Evolutionary conservation across 2,329 filamentous ascomycete genomes (phyloP).

Genomic region (Cytospora schulzeri): DNA sequence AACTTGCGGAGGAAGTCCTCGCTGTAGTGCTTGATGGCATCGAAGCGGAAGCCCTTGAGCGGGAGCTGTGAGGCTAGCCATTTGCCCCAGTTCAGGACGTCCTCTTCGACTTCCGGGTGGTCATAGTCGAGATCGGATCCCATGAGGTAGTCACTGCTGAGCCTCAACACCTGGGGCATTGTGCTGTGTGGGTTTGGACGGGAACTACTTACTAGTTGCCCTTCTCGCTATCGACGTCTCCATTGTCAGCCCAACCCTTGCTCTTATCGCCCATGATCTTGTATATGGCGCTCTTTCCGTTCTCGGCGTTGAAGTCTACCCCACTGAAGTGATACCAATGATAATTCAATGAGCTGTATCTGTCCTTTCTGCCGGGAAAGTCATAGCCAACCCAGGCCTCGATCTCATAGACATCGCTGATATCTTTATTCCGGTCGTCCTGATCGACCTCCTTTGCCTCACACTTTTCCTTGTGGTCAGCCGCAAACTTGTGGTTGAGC

Average conservation of each 20-base stretch:
- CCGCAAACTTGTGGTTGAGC: slow-evolving; percentile 74
- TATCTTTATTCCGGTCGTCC: slow-evolving; percentile 59
- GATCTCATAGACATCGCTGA: slow-evolving; percentile 63
- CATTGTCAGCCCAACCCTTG: slow-evolving; percentile 65
- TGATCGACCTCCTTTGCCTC: slow-evolving; percentile 64
- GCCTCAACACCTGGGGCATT: not conserved
- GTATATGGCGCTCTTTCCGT: slow-evolving; percentile 66
- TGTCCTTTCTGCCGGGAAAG: slow-evolving; percentile 63
- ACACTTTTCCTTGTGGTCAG: slow-evolving; percentile 66
- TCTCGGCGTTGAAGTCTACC: slow-evolving; percentile 65
- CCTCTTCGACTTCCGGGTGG: slow-evolving; percentile 63
- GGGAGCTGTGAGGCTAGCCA: slow-evolving; percentile 66
- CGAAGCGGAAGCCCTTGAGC: slow-evolving; percentile 68
- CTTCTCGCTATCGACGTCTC: slow-evolving; percentile 59
- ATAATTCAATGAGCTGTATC: slow-evolving; percentile 66
- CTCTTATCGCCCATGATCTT: slow-evolving; percentile 62
- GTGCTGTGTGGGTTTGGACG: not conserved
- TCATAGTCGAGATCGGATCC: slow-evolving; percentile 70
- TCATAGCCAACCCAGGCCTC: slow-evolving; percentile 72
- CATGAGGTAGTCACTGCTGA: slow-evolving; percentile 66
- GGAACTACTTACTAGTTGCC: slow-evolving; percentile 59
- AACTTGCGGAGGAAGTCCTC: slow-evolving; percentile 68
- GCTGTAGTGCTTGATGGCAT: slow-evolving; percentile 74
- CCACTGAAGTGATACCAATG: slow-evolving; percentile 72
- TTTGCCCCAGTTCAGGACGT: slow-evolving; percentile 67